A percentile compares a stretch with the other conserved stretches of the same genome.
These are phyloP conservation scores for Gomphus sp. DNA, from an alignment of 1,284 basidiomycete genomes.

Conservation along the genomic window DNA sequence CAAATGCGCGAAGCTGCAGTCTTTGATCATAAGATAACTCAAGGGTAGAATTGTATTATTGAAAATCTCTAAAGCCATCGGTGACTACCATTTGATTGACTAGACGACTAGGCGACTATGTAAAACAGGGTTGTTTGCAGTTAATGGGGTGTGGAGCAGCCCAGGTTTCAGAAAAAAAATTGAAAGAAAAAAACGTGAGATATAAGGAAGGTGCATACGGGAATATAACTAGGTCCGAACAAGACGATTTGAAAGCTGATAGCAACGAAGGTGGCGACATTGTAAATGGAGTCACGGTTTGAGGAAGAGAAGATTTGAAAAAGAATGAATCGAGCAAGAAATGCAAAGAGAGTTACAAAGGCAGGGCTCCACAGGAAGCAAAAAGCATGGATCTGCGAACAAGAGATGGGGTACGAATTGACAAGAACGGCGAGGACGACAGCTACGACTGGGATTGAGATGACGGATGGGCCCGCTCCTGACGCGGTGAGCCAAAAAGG, in stretches of 20 bases:
- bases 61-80: not conserved
- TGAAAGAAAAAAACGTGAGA: not conserved
- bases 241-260: constrained; percentile 2
- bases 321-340: too few relatives aligned
- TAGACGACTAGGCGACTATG: constrained; percentile 8
- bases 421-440: not conserved
- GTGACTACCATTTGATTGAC: not conserved
- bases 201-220: constrained; percentile 9
- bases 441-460: not conserved
- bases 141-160: not conserved
- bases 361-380: not conserved
- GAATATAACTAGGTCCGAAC: constrained; percentile 8
- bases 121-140: not conserved
- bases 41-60: not conserved
- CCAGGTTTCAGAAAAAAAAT: not conserved
- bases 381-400: not conserved
- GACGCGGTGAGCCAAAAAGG: constrained; percentile 55
- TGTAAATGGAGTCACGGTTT: not conserved
- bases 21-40: not conserved
- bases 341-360: not conserved
- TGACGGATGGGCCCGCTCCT: constrained; percentile 6
- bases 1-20: not conserved
- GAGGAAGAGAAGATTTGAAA: not conserved
- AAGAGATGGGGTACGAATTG: not conserved
- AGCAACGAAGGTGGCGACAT: not conserved